These are phyloP conservation scores for Kazachstania taianensis DNA, from an alignment of 805 yeast species.

Conservation along the genomic window DNA sequence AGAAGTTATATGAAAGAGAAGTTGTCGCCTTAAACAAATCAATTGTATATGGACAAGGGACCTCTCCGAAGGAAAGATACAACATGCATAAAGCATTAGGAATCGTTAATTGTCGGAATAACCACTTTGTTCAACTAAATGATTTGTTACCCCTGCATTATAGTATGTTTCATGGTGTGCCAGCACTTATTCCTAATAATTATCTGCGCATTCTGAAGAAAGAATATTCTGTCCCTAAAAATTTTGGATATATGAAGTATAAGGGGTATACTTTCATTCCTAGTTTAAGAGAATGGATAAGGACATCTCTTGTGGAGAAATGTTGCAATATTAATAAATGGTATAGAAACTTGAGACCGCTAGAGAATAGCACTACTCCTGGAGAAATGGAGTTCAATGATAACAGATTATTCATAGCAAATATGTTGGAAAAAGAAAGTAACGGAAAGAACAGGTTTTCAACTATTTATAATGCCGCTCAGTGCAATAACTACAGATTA, in stretches of 20 bases:
- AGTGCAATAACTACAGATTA: constrained; percentile 16
- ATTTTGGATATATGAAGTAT: constrained; percentile 28
- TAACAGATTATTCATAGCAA: constrained; percentile 11
- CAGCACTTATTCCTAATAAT: constrained; percentile 46
- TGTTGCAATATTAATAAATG: constrained; percentile 11
- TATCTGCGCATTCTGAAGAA: constrained; percentile 32
- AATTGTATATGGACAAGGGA: constrained; percentile 10
- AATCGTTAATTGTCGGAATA: constrained; percentile 47
- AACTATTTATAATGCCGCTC: constrained; percentile 10
- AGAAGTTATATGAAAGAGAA: constrained; percentile 9
- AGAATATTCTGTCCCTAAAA: constrained; percentile 39
- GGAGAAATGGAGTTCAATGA: constrained; percentile 13
- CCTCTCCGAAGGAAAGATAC: constrained; percentile 26
- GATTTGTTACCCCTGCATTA: constrained; percentile 47
- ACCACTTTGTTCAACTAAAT: constrained; percentile 41
- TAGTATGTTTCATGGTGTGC: constrained; percentile 48
- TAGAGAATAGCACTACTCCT: constrained; percentile 8
- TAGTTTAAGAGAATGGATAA: constrained; percentile 48
- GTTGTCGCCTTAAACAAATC: constrained; percentile 1
- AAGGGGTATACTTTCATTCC: constrained; percentile 38
- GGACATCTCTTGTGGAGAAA: constrained; percentile 11
- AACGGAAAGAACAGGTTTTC: constrained; percentile 10
- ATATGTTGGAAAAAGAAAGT: constrained; percentile 12
- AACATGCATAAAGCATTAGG: constrained; percentile 24
- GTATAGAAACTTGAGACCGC: constrained; percentile 6